Conservation (phyloP, 352 stramenopile species). For the Hyaloperonospora brassicae region DNA sequence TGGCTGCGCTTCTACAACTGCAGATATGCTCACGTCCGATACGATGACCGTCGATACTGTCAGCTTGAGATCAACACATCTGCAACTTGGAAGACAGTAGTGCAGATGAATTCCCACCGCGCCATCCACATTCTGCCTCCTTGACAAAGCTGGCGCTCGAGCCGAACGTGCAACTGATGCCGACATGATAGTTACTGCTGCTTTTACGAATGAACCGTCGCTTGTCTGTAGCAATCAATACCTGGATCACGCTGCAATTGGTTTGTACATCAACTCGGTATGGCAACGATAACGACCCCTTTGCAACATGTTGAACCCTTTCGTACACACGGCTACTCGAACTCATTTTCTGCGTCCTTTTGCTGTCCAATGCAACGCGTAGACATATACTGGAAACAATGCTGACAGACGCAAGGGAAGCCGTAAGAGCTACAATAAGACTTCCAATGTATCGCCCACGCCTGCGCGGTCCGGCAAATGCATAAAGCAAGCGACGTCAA, state of each 20-base stretch:
- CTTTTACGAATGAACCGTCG: slow-evolving; percentile 25
- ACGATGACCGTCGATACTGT: too few species aligned
- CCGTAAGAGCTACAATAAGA: slow-evolving; percentile 12
- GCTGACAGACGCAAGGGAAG: slow-evolving; percentile 23
- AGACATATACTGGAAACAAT: slow-evolving; percentile 17
- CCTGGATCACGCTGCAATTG: slow-evolving; percentile 58
- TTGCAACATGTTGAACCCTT: slow-evolving; percentile 76
- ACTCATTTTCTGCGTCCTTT: slow-evolving; percentile 44
- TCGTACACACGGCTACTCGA: slow-evolving; percentile 69
- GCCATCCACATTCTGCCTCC: too few species aligned
- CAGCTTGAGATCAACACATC: too few species aligned
- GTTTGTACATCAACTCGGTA: slow-evolving; percentile 58
- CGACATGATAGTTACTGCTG: background rate
- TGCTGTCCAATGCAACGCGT: slow-evolving; percentile 7
- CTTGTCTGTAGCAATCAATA: slow-evolving; percentile 20
- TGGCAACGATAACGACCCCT: slow-evolving; percentile 63
- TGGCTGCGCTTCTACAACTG: too few species aligned
- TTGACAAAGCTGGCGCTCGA: slow-evolving; percentile 9
- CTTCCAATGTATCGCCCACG: slow-evolving; percentile 74
- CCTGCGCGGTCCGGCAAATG: slow-evolving; percentile 76
- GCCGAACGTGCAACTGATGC: slow-evolving; percentile 50
- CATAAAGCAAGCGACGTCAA: slow-evolving; percentile 65
- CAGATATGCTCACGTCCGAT: too few species aligned
- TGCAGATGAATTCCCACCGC: too few species aligned
- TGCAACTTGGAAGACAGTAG: too few species aligned